Base-by-base conservation (phyloP, 768 basidiomycete genomes). In the Exsudoporus frostii region DNA sequence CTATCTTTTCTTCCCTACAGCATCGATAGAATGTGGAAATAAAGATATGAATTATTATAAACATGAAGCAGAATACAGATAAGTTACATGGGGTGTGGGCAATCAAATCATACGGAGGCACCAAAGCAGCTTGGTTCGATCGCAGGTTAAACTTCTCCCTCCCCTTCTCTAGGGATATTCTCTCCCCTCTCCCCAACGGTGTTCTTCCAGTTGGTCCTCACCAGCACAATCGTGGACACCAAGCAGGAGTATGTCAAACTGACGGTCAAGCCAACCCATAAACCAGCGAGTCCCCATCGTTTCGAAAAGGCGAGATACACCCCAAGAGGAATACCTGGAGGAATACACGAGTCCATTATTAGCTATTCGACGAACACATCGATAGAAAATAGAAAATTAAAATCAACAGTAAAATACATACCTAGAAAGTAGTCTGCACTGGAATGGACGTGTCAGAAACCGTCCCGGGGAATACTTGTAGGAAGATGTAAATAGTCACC, bases 311-410 rank as follows among this genome's bases (percentile, higher is more conserved):
- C 46, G 5, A 66, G 57, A 52, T 63, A 68, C 19, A 61, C 39
- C 7, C 65, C 64, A n/a, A 68, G 57, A 25, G 62, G 66, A 9
- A 68, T 56, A 29, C 66, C 88, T 67, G 51, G 44, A 37, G 7
- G 19, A 37, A 30, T 10, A 33, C 19, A 7, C 20, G 2, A 19
- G 15, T 7, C 7, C 1, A 34, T 42, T 50, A 49, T 25, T 11
- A 51, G 39, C 10, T 20, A 17, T 4, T 7, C 20, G 17, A 22
- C 19, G 1, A 29, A 39, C 17, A 10, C 15, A 45, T 17, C 30
- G 5, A 41, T 17, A 3, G 1, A 41, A 45, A 53, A 30, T 11
- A 20, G 7, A 40, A 29, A 24, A 53, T 3, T 11, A 30, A 30
- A 30, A 11, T 30, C n/a, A n/a, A n/a, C n/a, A n/a, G n/a, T n/a